Conservation (phyloP, 495 filamentous ascomycete genomes). For the Trichoderma erinaceum region DNA sequence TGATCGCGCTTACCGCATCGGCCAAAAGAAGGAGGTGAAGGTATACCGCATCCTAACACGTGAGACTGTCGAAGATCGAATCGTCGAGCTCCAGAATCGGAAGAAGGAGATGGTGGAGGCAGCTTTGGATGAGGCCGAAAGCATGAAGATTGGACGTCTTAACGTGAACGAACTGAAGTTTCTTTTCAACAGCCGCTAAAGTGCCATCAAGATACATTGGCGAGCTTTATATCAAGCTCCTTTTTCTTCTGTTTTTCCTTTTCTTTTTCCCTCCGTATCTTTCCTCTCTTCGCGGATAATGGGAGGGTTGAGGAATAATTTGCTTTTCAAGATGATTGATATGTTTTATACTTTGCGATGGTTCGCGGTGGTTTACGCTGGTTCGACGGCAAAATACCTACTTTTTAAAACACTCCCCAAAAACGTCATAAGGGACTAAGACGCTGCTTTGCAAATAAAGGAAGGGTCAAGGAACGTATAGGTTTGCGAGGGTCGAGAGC, state of each 20-base stretch:
- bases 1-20: constrained; percentile 88
- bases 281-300: background rate
- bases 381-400: too few relatives aligned
- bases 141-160: constrained; percentile 56
- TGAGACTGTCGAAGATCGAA: constrained; percentile 85
- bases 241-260: background rate
- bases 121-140: constrained; percentile 76
- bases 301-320: too few relatives aligned
- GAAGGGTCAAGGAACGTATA: too few relatives aligned
- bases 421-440: too few relatives aligned
- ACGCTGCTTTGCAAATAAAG: too few relatives aligned
- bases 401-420: too few relatives aligned
- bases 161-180: constrained; percentile 59
- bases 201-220: background rate
- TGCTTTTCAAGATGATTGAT: background rate
- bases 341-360: background rate
- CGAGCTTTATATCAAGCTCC: too few relatives aligned
- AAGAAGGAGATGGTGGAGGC: constrained; percentile 73
- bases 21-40: constrained; percentile 66
- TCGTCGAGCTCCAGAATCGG: constrained; percentile 74
- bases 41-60: constrained; percentile 76
- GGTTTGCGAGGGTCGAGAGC: too few relatives aligned
- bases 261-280: background rate
- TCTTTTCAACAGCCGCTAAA: constrained; percentile 51
- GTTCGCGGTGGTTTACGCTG: too few relatives aligned